Conservation (phyloP, 768 basidiomycete genomes). For the Boletellus ananas region DNA sequence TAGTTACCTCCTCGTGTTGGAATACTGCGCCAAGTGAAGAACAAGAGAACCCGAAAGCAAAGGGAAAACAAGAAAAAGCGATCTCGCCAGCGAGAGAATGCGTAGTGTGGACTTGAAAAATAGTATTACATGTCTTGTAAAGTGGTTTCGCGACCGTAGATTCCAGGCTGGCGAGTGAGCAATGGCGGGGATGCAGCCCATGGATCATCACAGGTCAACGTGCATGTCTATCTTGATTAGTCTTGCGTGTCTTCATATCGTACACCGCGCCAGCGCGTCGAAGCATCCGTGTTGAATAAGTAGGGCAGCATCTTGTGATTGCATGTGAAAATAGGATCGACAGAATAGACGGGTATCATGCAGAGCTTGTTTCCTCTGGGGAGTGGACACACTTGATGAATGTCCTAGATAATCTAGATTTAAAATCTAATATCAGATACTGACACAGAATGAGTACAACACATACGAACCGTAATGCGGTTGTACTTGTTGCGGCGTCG, state of each 20-base stretch:
- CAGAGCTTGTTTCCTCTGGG: too few relatives aligned
- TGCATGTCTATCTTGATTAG: background rate
- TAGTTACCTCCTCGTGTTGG: background rate
- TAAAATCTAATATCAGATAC: background rate
- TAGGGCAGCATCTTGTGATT: background rate
- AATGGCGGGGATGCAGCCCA: background rate
- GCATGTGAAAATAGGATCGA: background rate
- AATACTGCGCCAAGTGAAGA: too few relatives aligned
- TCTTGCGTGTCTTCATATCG: conserved; percentile 12
- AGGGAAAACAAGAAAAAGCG: background rate
- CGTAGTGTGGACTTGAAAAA: background rate
- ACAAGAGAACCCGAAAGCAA: background rate
- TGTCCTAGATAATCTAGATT: conserved; percentile 6
- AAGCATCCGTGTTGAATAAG: conserved; percentile 3
- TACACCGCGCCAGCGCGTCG: conserved; percentile 22
- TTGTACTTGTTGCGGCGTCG: background rate
- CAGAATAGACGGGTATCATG: background rate
- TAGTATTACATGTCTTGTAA: conserved; percentile 2
- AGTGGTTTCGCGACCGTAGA: background rate
- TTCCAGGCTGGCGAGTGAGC: background rate
- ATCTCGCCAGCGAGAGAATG: conserved; percentile 12
- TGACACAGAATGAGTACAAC: background rate
- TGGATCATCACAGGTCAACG: background rate
- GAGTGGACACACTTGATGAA: background rate
- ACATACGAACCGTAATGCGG: conserved; percentile 12